A percentile compares a stretch with the other conserved stretches of the same genome.
These are phyloP conservation scores for Trypanosoma lewisi DNA, from an alignment of 208 protist species.

Conservation along the genomic window DNA sequence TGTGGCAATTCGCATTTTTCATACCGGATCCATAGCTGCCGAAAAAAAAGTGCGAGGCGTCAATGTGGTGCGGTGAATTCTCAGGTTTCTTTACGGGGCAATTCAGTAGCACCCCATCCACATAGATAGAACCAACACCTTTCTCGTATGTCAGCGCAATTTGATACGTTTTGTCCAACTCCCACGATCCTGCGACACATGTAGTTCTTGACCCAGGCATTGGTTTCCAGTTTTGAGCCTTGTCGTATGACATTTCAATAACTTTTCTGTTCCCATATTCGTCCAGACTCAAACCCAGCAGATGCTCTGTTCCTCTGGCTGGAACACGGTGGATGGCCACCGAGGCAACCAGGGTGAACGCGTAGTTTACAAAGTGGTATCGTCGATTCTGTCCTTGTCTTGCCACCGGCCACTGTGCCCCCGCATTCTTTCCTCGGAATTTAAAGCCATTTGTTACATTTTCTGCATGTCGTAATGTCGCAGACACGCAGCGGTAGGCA, in stretches of 20 bases:
- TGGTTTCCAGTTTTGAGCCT: not conserved
- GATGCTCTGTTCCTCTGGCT: not conserved
- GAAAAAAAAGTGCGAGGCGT: not conserved
- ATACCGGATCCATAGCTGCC: not conserved
- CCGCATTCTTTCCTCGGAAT: not conserved
- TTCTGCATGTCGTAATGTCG: not conserved
- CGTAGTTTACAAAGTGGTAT: conserved; percentile 16
- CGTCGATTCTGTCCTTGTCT: conserved; percentile 22
- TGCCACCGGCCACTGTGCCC: conserved; percentile 21
- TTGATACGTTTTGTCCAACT: not conserved
- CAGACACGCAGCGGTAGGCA: conserved; percentile 17
- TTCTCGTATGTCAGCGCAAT: too few species aligned
- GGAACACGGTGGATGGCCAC: conserved; percentile 10
- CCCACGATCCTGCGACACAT: not conserved
- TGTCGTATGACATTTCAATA: not conserved
- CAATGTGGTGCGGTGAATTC: conserved; percentile 1
- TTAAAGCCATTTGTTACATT: conserved; percentile 1
- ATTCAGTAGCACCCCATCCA: too few species aligned
- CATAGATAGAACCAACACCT: too few species aligned
- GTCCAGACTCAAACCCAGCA: conserved; percentile 9
- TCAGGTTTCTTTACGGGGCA: too few species aligned
- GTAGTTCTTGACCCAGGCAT: not conserved
- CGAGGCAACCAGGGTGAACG: conserved; percentile 16
- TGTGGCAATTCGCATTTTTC: not conserved
- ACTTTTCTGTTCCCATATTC: not conserved